phyloP scores from a whole-genome alignment of 1,284 basidiomycete genomes.

The Leccinum fuscescens region DNA sequence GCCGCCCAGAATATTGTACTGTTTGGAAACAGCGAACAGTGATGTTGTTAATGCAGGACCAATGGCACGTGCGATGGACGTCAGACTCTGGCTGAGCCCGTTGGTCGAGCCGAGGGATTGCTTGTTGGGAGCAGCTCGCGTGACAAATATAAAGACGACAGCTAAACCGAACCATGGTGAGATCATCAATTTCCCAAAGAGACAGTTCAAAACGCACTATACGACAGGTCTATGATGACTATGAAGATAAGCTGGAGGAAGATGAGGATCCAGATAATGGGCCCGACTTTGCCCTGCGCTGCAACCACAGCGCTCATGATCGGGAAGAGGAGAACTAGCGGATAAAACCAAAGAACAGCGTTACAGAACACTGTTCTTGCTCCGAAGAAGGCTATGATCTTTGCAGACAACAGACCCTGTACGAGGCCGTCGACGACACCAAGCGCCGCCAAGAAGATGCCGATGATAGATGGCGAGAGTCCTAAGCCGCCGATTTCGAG shows the following conservation, averaged over 20 bases:
- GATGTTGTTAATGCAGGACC: slow-evolving; percentile 42
- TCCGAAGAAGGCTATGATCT: slow-evolving; percentile 52
- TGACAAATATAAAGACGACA: slow-evolving; percentile 34
- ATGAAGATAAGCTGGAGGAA: slow-evolving; percentile 28
- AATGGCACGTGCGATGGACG: slow-evolving; percentile 47
- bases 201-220: slow-evolving; percentile 19
- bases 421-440: slow-evolving; percentile 60
- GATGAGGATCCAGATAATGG: slow-evolving; percentile 31
- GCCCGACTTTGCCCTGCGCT: slow-evolving; percentile 19
- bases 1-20: slow-evolving; percentile 35
- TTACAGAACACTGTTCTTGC: slow-evolving; percentile 53
- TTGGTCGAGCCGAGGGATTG: slow-evolving; percentile 46
- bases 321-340: slow-evolving; percentile 56
- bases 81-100: slow-evolving; percentile 49
- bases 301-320: slow-evolving; percentile 43
- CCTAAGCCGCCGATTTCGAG: slow-evolving; percentile 65
- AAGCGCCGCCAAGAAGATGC: slow-evolving; percentile 52
- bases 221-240: slow-evolving; percentile 27
- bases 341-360: slow-evolving; percentile 49
- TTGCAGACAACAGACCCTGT: slow-evolving; percentile 53
- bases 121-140: slow-evolving; percentile 33
- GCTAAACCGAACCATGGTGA: slow-evolving; percentile 21
- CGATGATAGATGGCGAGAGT: slow-evolving; percentile 57
- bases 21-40: slow-evolving; percentile 38
- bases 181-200: not conserved